phyloP scores from a whole-genome alignment of 208 protist species.

The Novymonas esmeraldas region DNA sequence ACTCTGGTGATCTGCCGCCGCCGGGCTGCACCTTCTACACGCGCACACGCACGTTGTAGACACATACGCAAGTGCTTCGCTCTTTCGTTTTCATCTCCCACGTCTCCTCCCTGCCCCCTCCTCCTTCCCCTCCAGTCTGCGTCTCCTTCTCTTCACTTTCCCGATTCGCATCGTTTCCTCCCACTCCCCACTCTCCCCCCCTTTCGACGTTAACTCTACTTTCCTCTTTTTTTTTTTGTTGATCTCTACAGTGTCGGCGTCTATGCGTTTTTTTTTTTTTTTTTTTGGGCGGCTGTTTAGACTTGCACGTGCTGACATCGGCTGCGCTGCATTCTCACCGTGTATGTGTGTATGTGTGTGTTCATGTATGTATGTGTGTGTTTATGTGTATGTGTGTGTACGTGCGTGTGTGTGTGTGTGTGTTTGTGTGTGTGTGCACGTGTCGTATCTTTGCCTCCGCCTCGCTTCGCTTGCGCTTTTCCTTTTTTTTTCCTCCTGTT shows the following conservation, averaged over 20 bases:
- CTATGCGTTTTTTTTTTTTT: not conserved
- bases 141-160: not conserved
- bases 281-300: too few relatives aligned
- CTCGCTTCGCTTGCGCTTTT: not conserved
- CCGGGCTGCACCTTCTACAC: too few relatives aligned
- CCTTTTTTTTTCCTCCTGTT: conserved; percentile 1
- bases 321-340: too few relatives aligned
- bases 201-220: not conserved
- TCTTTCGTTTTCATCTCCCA: not conserved
- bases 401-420: not conserved
- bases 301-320: too few relatives aligned
- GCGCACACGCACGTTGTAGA: too few relatives aligned
- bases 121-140: not conserved
- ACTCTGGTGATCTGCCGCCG: too few relatives aligned
- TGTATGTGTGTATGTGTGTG: conserved; percentile 22
- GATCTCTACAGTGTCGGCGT: too few relatives aligned
- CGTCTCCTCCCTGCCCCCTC: not conserved
- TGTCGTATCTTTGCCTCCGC: not conserved
- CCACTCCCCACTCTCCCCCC: not conserved
- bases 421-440: conserved; percentile 2
- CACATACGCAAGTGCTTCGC: too few relatives aligned
- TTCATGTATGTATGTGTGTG: conserved; percentile 24
- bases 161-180: not conserved
- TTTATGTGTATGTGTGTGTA: conserved; percentile 1
- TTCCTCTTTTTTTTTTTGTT: not conserved